Conservation (phyloP, 2,329 filamentous ascomycete species). For the Aquanectria penicillioides region DNA sequence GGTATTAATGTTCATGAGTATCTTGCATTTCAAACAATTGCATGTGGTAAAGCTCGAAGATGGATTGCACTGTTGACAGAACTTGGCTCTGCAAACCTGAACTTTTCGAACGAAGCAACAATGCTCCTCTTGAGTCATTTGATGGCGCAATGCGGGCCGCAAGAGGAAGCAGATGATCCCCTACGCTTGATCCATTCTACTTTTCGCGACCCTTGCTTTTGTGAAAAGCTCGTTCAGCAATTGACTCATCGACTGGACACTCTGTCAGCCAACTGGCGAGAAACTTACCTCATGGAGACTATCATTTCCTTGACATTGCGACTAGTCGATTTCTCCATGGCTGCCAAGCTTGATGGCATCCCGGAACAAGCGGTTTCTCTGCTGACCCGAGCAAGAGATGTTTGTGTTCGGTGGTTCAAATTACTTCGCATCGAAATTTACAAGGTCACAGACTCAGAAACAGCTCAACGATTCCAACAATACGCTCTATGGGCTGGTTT, state of each 20-base stretch:
- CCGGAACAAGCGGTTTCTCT: constrained; percentile 9
- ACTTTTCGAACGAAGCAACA: constrained; percentile 67
- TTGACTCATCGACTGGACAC: constrained; percentile 54
- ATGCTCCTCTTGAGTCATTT: constrained; percentile 62
- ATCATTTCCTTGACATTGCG: constrained; percentile 63
- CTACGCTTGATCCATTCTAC: constrained; percentile 58
- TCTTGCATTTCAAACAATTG: constrained; percentile 59
- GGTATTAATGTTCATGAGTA: constrained; percentile 63
- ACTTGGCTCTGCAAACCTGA: constrained; percentile 63
- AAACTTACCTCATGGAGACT: constrained; percentile 66
- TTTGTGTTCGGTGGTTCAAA: constrained; percentile 61
- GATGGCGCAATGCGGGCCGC: constrained; percentile 63
- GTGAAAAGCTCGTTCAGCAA: constrained; percentile 57
- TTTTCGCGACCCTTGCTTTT: constrained; percentile 62
- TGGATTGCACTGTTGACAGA: constrained; percentile 62
- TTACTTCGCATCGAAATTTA: constrained; percentile 57
- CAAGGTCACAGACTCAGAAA: constrained; percentile 48
- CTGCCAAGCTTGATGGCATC: background rate
- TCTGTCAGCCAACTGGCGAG: constrained; percentile 68
- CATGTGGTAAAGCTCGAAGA: constrained; percentile 57
- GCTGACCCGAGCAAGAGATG: constrained; percentile 31
- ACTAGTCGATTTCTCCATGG: constrained; percentile 34
- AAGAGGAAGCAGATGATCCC: constrained; percentile 34
- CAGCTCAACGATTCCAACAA: constrained; percentile 45
- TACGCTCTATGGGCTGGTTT: constrained; percentile 66